Percentiles rank a stretch among this genome's conserved stretches.
These are phyloP conservation scores for Mycosphaerelloides madeirae DNA, from an alignment of 2,329 filamentous ascomycete genomes.

Conservation along the genomic window DNA sequence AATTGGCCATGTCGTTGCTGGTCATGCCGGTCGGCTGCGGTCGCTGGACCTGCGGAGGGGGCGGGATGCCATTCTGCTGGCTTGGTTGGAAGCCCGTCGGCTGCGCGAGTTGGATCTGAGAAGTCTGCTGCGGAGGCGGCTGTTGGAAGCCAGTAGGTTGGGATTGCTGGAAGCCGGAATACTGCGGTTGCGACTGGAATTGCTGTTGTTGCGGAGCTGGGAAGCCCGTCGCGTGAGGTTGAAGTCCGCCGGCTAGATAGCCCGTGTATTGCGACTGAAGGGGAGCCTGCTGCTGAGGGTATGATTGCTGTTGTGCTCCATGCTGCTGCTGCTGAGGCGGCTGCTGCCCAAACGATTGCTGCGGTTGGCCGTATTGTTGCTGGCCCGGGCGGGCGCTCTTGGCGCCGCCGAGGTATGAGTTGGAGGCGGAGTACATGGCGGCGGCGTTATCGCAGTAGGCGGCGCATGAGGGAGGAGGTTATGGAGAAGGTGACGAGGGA, in stretches of 20 bases:
- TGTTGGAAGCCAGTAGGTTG: slow-evolving; percentile 50
- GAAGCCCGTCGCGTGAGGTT: slow-evolving; percentile 33
- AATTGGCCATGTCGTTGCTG: slow-evolving; percentile 60
- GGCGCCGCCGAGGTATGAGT: slow-evolving; percentile 75
- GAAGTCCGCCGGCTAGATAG: slow-evolving; percentile 46
- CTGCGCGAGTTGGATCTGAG: slow-evolving; percentile 21
- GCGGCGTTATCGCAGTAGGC: too few relatives aligned
- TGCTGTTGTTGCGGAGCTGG: slow-evolving; percentile 33
- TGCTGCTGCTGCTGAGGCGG: slow-evolving; percentile 34
- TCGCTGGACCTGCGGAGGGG: slow-evolving; percentile 41
- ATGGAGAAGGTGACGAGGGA: background rate
- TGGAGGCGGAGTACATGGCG: slow-evolving; percentile 84
- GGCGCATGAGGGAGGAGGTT: too few relatives aligned
- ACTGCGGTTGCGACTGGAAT: slow-evolving; percentile 38
- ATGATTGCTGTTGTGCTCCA: slow-evolving; percentile 47
- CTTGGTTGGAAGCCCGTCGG: slow-evolving; percentile 43
- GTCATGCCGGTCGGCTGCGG: slow-evolving; percentile 58
- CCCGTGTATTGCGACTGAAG: slow-evolving; percentile 66
- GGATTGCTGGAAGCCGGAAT: slow-evolving; percentile 35
- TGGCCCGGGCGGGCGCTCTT: slow-evolving; percentile 69
- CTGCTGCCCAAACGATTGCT: slow-evolving; percentile 38
- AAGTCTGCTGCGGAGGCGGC: slow-evolving; percentile 38
- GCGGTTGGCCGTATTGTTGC: slow-evolving; percentile 53
- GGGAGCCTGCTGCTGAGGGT: slow-evolving; percentile 48
- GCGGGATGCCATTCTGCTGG: slow-evolving; percentile 40